Evolutionary conservation across 2,329 filamentous ascomycete species (phyloP).

Genomic region (Alternaria triticimaculans): DNA sequence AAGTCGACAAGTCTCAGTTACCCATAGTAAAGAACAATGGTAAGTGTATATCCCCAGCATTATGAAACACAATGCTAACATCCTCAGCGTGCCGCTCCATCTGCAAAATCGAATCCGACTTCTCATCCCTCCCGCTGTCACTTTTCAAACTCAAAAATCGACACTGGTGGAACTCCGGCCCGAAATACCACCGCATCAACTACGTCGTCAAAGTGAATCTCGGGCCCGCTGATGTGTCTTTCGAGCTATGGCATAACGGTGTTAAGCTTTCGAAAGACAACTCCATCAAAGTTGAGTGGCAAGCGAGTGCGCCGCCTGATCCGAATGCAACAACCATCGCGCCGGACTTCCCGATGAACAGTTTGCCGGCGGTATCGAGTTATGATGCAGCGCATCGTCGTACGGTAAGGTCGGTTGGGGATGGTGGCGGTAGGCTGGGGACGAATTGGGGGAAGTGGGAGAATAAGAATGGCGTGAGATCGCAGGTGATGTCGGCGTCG

Average conservation of each 20-base stretch:
- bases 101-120: slow-evolving; percentile 29
- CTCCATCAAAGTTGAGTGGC: slow-evolving; percentile 30
- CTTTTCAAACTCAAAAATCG: slow-evolving; percentile 32
- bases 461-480: background rate
- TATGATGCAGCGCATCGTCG: background rate
- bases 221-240: slow-evolving; percentile 26
- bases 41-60: background rate
- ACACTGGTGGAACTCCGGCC: slow-evolving; percentile 29
- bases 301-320: slow-evolving; percentile 19
- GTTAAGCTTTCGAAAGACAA: slow-evolving; percentile 28
- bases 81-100: slow-evolving; percentile 19
- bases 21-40: slow-evolving; percentile 16
- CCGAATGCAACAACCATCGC: background rate
- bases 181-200: slow-evolving; percentile 25
- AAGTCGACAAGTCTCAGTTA: slow-evolving; percentile 22
- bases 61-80: background rate
- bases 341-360: slow-evolving; percentile 10
- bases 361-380: background rate
- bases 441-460: background rate
- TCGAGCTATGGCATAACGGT: slow-evolving; percentile 31
- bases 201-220: slow-evolving; percentile 28
- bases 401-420: background rate
- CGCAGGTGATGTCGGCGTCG: background rate
- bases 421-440: background rate
- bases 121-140: slow-evolving; percentile 15